A percentile compares a stretch with the other conserved stretches of the same genome.
phyloP scores from a whole-genome alignment of 2,329 filamentous ascomycete genomes.

The Monosporascus ibericus region DNA sequence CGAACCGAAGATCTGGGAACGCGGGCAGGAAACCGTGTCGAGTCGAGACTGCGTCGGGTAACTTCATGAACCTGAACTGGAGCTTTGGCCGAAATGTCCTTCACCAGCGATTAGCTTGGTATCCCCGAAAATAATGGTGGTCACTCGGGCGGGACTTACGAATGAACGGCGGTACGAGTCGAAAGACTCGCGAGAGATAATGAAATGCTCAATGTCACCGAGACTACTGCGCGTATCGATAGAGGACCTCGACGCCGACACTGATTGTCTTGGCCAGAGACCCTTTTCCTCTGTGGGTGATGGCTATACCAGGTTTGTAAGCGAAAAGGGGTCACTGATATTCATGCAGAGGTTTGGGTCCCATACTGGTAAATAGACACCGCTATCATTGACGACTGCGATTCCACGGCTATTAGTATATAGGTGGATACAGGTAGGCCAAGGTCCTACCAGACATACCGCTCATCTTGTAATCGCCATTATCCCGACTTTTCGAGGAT shows the following conservation, averaged over 20 bases:
- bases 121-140: neutral
- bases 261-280: slow-evolving; percentile 60
- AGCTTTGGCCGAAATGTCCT: slow-evolving; percentile 84
- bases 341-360: slow-evolving; percentile 4
- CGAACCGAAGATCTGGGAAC: slow-evolving; percentile 56
- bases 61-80: slow-evolving; percentile 59
- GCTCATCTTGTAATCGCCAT: slow-evolving; percentile 73
- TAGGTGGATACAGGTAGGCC: slow-evolving; percentile 3
- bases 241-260: slow-evolving; percentile 45
- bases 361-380: slow-evolving; percentile 85
- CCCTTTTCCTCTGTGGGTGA: slow-evolving; percentile 80
- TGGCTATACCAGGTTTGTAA: slow-evolving; percentile 47
- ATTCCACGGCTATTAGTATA: slow-evolving; percentile 11
- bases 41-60: slow-evolving; percentile 75
- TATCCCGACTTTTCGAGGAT: slow-evolving; percentile 55
- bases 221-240: slow-evolving; percentile 52
- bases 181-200: slow-evolving; percentile 93
- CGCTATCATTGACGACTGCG: slow-evolving; percentile 89
- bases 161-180: slow-evolving; percentile 95
- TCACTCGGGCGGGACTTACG: slow-evolving; percentile 48
- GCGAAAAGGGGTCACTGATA: slow-evolving; percentile 1
- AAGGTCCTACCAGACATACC: slow-evolving; percentile 49
- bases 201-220: slow-evolving; percentile 85
- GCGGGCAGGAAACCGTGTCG: slow-evolving; percentile 53
- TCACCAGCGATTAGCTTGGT: slow-evolving; percentile 2